Percentiles rank a stretch among this genome's conserved stretches.
Evolutionary conservation across 768 basidiomycete genomes (phyloP).

Genomic region (Mycena latifolia): DNA sequence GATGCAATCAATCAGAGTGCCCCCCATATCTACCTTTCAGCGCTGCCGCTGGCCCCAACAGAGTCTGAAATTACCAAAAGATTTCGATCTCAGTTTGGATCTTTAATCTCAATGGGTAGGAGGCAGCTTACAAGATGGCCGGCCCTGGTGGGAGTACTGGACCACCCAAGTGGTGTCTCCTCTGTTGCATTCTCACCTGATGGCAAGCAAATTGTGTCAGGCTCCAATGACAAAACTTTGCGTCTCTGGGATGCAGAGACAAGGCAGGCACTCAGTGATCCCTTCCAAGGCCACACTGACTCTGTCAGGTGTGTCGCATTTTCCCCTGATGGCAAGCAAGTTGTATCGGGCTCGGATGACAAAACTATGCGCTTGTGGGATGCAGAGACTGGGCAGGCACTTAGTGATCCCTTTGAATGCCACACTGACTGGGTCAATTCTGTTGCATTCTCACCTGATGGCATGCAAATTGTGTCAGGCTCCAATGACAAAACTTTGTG

Average conservation of each 20-base stretch:
- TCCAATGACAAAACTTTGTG: not conserved
- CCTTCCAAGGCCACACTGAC: not conserved
- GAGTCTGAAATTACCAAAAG: constrained; percentile 1
- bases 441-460: constrained; percentile 12
- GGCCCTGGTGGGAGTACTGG: too few relatives aligned
- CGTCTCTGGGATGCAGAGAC: too few relatives aligned
- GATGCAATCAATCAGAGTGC: constrained; percentile 7
- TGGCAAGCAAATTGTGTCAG: too few relatives aligned
- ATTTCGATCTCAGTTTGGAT: constrained; percentile 2
- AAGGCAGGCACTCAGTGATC: not conserved
- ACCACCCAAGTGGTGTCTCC: not conserved
- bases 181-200: too few relatives aligned
- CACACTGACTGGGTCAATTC: not conserved
- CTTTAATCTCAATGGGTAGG: not conserved
- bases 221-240: too few relatives aligned
- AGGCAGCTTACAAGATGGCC: not conserved
- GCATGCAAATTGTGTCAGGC: not conserved
- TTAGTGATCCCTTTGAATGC: not conserved
- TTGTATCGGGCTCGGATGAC: constrained; percentile 5
- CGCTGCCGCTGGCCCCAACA: not conserved
- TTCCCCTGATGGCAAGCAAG: not conserved
- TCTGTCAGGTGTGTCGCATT: not conserved
- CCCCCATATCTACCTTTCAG: constrained; percentile 11
- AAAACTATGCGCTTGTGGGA: not conserved
- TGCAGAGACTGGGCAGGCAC: not conserved